Percentiles rank a stretch among this genome's conserved stretches.
phyloP scores from a whole-genome alignment of 2,329 filamentous ascomycete species.

The Cercospora sp. region DNA sequence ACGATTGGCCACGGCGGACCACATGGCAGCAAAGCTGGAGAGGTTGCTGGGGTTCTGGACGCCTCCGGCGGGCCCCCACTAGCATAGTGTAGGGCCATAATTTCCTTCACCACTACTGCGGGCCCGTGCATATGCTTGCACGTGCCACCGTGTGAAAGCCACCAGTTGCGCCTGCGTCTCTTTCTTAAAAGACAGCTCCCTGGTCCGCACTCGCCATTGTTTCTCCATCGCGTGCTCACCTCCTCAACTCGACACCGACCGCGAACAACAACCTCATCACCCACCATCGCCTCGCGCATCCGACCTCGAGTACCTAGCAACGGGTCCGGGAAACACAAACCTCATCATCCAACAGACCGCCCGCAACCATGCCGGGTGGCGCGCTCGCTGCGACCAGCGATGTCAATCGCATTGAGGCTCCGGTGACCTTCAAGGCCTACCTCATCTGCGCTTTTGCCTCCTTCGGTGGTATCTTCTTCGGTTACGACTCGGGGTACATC shows the following conservation, averaged over 20 bases:
- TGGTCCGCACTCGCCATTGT: not conserved
- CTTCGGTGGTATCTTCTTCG: constrained; percentile 68
- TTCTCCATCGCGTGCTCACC: constrained; percentile 10
- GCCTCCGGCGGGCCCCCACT: not conserved
- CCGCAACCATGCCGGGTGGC: constrained; percentile 25
- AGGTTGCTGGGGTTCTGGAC: not conserved
- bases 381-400: constrained; percentile 48
- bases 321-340: not conserved
- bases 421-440: constrained; percentile 48
- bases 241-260: constrained; percentile 3
- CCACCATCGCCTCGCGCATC: not conserved
- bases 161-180: not conserved
- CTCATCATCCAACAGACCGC: constrained; percentile 4
- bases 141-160: constrained; percentile 3
- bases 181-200: not conserved
- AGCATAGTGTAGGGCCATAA: not conserved
- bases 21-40: not conserved
- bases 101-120: not conserved
- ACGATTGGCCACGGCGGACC: not conserved
- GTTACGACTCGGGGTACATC: constrained; percentile 77
- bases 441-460: constrained; percentile 49
- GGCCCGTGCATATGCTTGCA: not conserved
- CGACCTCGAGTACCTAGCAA: constrained; percentile 1
- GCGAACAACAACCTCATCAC: not conserved
- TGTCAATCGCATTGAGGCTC: constrained; percentile 55